phyloP scores from a whole-genome alignment of 164 flowering plant genomes.

The Magnolia changhungtana region DNA sequence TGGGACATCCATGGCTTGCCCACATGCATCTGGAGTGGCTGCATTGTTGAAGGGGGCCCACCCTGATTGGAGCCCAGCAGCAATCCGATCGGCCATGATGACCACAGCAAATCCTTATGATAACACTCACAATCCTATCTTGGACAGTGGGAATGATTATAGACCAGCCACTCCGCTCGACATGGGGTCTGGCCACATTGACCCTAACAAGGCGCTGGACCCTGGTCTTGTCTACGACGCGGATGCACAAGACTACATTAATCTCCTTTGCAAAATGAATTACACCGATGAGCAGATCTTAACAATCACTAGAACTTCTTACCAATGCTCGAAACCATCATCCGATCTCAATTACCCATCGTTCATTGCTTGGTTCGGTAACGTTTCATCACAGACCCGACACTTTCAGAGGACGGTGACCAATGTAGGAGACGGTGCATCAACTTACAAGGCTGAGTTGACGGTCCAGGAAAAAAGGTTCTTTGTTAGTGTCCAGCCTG shows the following conservation, averaged over 20 bases:
- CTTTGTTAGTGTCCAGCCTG: conserved; percentile 27
- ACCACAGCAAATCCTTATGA: conserved; percentile 31
- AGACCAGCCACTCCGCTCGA: background rate
- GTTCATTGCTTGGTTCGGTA: conserved; percentile 30
- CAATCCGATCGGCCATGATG: conserved; percentile 40
- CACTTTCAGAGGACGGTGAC: conserved; percentile 41
- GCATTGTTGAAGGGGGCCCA: conserved; percentile 38
- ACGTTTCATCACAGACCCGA: background rate
- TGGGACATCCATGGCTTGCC: conserved; percentile 49
- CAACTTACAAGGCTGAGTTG: conserved; percentile 31
- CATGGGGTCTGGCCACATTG: background rate
- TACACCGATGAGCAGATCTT: conserved; percentile 35
- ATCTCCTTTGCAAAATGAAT: conserved; percentile 43
- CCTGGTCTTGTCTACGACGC: conserved; percentile 50
- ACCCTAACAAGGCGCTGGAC: conserved; percentile 11
- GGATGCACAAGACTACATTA: conserved; percentile 30
- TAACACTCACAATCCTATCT: conserved; percentile 19
- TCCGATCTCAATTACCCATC: conserved; percentile 60
- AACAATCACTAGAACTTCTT: conserved; percentile 32
- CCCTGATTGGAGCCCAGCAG: conserved; percentile 46
- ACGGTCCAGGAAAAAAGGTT: conserved; percentile 22
- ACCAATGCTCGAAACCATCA: conserved; percentile 19
- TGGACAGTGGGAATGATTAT: conserved; percentile 13
- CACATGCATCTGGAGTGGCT: conserved; percentile 37
- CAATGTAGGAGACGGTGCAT: conserved; percentile 40